Evolutionary conservation across 177 flowering plant genomes (phyloP), one percentile per base, ranked within the genome.

Genomic region (Tripterygium wilfordii): DNA sequence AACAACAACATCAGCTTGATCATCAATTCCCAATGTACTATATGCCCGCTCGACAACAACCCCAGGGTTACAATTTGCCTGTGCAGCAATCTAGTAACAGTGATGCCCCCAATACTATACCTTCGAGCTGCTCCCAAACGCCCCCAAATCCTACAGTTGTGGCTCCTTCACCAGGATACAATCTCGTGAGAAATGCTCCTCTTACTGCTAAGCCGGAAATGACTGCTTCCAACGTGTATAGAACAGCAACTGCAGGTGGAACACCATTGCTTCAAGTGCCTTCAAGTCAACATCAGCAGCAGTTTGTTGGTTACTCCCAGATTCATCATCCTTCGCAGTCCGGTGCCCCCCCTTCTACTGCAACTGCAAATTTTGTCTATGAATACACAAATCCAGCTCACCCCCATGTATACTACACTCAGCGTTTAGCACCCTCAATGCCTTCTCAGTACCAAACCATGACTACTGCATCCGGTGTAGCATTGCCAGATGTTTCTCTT

Each of bases 291-390:
- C 69, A 65, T 40, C 79, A 74, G 54, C 91, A 74, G 19, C 88
- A 74, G 25, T 80, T 69, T 48, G 60, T 70, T 37, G 73, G 77
- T 40, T 85, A 70, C 72, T 72, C 85, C 42, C 95, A 83, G 57
- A 63, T 80, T 45, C 91, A 76, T 51, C 77, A 78, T 48, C 78
- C 85, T 18, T 69, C 96, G 26, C 89, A 84, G 49, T 71, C 96
- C 1, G 52, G 63, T 35, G 68, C 73, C 8, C 79, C 79, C 16
- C 31, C 57, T 39, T 55, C 83, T 4, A 53, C 61, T 36, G 64
- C 58, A 8, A 19, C 65, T 45, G 65, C 72, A 0, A 75, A 57
- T 62, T 85, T 71, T 56, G 67, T 68, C 1, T 91, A 78, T 55
- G 95, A 83, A 49, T 81, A 20, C 39, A 23, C 75, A 3, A 82